Evolutionary conservation across 257 asterid genomes (phyloP).

Genomic region (Salvia rosmarinus): DNA sequence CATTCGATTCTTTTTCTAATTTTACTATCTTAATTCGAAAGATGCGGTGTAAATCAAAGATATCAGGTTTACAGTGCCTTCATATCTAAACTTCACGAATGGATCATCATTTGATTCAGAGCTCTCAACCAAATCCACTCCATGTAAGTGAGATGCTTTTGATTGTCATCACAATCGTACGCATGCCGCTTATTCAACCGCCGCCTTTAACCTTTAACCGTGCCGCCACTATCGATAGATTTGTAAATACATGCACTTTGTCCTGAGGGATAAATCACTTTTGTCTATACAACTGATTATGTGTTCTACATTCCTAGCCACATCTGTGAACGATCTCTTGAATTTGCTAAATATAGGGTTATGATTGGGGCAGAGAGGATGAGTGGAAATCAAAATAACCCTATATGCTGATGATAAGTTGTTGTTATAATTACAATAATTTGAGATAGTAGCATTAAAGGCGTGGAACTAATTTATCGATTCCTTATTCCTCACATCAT

Average conservation of each 20-base stretch:
- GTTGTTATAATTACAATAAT: no score
- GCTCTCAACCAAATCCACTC: slow-evolving; percentile 55
- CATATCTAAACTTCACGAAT: slow-evolving; percentile 64
- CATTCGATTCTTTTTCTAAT: slow-evolving; percentile 14
- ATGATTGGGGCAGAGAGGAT: no score
- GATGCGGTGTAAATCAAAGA: background rate
- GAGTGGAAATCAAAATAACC: no score
- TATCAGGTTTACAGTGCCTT: slow-evolving; percentile 47
- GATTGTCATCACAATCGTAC: slow-evolving; percentile 17
- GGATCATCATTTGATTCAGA: slow-evolving; percentile 79
- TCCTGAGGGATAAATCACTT: background rate
- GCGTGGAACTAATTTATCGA: no score
- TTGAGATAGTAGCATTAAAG: no score
- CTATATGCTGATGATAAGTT: no score
- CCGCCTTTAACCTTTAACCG: background rate
- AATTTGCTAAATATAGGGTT: no score
- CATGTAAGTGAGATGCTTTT: slow-evolving; percentile 53
- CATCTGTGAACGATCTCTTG: no score
- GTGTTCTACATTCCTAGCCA: background rate
- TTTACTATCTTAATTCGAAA: slow-evolving; percentile 18
- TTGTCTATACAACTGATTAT: background rate
- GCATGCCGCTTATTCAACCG: background rate
- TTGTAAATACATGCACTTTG: background rate
- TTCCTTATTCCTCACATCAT: no score
- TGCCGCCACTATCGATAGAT: background rate